Conservation (phyloP, 1,284 basidiomycete genomes). For the Limonomyces culmigenus region DNA sequence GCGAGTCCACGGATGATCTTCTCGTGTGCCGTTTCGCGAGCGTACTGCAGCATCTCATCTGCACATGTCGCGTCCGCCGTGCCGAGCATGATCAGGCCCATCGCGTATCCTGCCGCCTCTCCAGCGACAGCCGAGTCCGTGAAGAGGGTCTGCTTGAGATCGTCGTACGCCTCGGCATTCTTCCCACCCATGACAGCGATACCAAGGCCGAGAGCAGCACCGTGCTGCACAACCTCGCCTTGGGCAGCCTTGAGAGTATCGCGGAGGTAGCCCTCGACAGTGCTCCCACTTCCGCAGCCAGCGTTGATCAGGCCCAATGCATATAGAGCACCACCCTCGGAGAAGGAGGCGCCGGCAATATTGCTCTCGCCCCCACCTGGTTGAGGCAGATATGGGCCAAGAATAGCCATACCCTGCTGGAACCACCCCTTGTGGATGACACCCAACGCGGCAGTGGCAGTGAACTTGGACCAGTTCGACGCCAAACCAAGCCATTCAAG, state of each 20-base stretch:
- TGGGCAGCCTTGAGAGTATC: conserved; percentile 58
- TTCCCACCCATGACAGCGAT: conserved; percentile 86
- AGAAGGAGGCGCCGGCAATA: conserved; percentile 64
- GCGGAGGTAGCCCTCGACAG: conserved; percentile 58
- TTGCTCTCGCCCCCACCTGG: conserved; percentile 49
- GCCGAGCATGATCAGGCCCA: conserved; percentile 94
- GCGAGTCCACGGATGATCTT: conserved; percentile 94
- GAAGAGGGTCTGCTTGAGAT: conserved; percentile 77
- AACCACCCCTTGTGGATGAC: conserved; percentile 95
- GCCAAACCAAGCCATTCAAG: conserved; percentile 89
- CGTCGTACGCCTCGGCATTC: conserved; percentile 79
- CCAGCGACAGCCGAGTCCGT: conserved; percentile 88
- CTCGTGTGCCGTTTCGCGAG: conserved; percentile 91
- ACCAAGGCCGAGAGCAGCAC: conserved; percentile 86
- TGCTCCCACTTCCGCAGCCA: conserved; percentile 57
- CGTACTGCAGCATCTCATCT: conserved; percentile 89
- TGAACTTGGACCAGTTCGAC: conserved; percentile 95
- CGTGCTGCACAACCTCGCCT: conserved; percentile 85
- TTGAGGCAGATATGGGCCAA: conserved; percentile 86
- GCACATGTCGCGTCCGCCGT: conserved; percentile 65
- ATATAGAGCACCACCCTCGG: conserved; percentile 86
- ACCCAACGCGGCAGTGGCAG: conserved; percentile 86
- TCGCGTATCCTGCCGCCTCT: conserved; percentile 86
- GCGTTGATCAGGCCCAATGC: conserved; percentile 92
- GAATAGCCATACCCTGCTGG: conserved; percentile 79